A percentile compares a stretch with the other conserved stretches of the same genome.
phyloP scores from a whole-genome alignment of 768 basidiomycete genomes.

The Punctularia strigosozonata region DNA sequence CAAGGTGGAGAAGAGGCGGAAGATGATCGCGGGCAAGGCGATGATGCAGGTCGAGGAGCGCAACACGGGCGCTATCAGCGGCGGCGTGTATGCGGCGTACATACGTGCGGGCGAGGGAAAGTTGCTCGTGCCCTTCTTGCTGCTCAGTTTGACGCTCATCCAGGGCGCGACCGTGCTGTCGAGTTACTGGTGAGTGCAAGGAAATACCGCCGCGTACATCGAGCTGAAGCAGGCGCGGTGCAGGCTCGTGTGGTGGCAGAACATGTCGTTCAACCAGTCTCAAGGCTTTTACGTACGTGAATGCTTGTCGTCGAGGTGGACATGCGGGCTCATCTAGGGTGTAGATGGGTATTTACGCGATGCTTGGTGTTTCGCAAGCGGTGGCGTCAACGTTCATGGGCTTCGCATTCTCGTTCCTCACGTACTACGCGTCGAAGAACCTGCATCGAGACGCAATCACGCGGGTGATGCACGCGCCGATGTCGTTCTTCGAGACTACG shows the following conservation, averaged over 20 bases:
- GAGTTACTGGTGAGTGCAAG: constrained; percentile 52
- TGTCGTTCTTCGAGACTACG: constrained; percentile 86
- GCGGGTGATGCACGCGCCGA: constrained; percentile 74
- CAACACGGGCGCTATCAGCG: constrained; percentile 59
- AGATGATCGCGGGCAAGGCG: constrained; percentile 29
- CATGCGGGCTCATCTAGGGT: constrained; percentile 1
- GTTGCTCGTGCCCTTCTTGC: constrained; percentile 52
- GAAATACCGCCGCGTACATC: constrained; percentile 2
- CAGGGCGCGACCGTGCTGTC: constrained; percentile 66
- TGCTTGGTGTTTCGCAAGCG: constrained; percentile 60
- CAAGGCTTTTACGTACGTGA: constrained; percentile 60
- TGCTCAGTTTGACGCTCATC: constrained; percentile 47
- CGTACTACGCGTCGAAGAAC: constrained; percentile 65
- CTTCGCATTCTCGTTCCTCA: constrained; percentile 47
- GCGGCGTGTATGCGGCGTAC: constrained; percentile 47
- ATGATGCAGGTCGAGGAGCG: constrained; percentile 83
- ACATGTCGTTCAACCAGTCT: constrained; percentile 46
- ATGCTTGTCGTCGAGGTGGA: neutral
- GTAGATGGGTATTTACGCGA: constrained; percentile 77
- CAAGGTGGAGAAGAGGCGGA: constrained; percentile 25
- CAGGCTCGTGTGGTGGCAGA: constrained; percentile 83
- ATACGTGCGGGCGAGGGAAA: constrained; percentile 56
- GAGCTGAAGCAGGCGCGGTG: neutral
- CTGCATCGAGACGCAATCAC: constrained; percentile 56
- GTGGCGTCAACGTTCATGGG: constrained; percentile 60